Base-by-base conservation (phyloP, 2,329 filamentous ascomycete species). In the Cladosporium sphaerospermum region DNA sequence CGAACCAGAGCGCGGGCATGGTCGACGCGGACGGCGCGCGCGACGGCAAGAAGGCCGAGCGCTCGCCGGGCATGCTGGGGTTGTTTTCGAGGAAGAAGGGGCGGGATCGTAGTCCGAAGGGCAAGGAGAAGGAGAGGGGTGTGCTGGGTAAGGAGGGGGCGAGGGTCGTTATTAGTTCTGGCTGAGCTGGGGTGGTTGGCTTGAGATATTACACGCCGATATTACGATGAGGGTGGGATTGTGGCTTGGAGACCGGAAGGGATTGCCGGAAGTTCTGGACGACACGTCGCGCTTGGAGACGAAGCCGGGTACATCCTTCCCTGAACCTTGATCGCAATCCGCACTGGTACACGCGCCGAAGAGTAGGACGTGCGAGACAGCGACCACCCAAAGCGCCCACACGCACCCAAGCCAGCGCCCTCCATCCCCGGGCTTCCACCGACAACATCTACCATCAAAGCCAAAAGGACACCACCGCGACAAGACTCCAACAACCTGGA, bases 121-220 rank as follows among this genome's bases (percentile, higher is more conserved):
- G 47, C 14, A 92, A 89, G 69, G 91, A 66, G 56, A 61, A 63
- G 53, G 67, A 97, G 73, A 82, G 89, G 52, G 93, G 93, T 54
- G 91, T 99, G 7, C 68, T 99, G 54, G 93, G 93, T 54, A 97
- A 97, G 67, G 91, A 97, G 69, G 93, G 93, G 13, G 91, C 93
- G 9, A 80, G 93, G 60, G 75, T 77, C 47, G 70, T 77, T 2
- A 51, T 51, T 23, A 51, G 48, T 10, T 41, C 41, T 7, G 48
- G 48, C 14, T 51, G 48, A 51, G 39, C n/a, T 42, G 39, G 28
- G 19, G 9, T 7, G 14, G 7, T 19, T 14, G 7, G 16, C 39
- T 41, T 9, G 9, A 16, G 16, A 18, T 18, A 2, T 18, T 18
- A 18, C 16, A 18, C n/a, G 34, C 9, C 11, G n/a, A 9, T 14